These are phyloP conservation scores for Ustilago cynodontis DNA, from an alignment of 1,284 basidiomycete species.

Conservation along the genomic window DNA sequence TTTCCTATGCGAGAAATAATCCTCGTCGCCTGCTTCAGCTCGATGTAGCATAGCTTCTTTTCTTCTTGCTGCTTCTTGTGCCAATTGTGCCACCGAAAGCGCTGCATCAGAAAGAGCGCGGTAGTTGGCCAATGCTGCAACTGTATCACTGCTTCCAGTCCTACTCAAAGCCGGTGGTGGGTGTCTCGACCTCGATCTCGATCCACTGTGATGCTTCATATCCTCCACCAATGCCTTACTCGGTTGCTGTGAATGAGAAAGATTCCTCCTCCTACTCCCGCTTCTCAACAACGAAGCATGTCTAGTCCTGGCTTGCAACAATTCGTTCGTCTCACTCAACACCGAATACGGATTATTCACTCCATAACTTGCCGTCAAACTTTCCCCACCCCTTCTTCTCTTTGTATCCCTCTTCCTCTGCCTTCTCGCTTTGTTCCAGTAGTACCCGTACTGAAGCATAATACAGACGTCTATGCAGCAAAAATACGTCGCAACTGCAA, in stretches of 20 bases:
- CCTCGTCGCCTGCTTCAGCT: conserved; percentile 16
- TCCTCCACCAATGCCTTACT: not conserved
- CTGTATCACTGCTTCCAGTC: conserved; percentile 16
- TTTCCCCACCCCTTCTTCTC: conserved; percentile 16
- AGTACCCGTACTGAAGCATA: conserved; percentile 56
- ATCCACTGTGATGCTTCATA: conserved; percentile 4
- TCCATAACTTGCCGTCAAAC: conserved; percentile 23
- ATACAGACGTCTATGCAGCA: conserved; percentile 62
- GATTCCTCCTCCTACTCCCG: conserved; percentile 20
- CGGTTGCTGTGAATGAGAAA: conserved; percentile 29
- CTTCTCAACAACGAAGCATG: conserved; percentile 27
- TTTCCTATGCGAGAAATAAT: conserved; percentile 35
- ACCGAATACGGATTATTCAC: conserved; percentile 36
- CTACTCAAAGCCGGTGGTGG: conserved; percentile 21
- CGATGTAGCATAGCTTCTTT: conserved; percentile 35
- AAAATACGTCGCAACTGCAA: conserved; percentile 63
- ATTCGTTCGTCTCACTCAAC: conserved; percentile 41
- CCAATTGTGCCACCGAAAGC: conserved; percentile 52
- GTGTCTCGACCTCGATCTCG: conserved; percentile 31
- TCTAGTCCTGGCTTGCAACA: conserved; percentile 26
- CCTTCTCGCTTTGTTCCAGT: conserved; percentile 36
- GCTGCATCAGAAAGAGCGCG: conserved; percentile 53
- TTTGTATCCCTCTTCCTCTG: conserved; percentile 13
- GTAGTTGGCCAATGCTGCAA: conserved; percentile 31
- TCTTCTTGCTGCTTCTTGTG: conserved; percentile 47